Conservation (phyloP, 1,284 basidiomycete genomes). For the Boletus smithii region DNA sequence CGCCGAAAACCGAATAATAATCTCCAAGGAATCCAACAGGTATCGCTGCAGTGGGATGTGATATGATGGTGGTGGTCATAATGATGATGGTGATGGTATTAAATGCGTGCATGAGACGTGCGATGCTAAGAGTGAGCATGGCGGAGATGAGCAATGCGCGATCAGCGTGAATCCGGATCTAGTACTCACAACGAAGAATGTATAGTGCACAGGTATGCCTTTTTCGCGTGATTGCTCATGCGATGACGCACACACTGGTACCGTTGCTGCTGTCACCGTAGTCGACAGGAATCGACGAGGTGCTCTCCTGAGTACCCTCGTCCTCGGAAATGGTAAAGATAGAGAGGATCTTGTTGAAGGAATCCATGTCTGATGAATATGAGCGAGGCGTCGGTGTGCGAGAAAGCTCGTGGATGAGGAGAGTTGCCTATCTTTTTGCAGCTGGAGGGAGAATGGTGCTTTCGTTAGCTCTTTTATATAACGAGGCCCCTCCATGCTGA, state of each 20-base stretch:
- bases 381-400: not conserved
- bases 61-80: slow-evolving; percentile 7
- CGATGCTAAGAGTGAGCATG: slow-evolving; percentile 6
- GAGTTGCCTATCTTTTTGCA: slow-evolving; percentile 1
- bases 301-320: not conserved
- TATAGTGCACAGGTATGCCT: not conserved
- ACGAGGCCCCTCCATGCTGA: no score
- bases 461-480: slow-evolving; percentile 22
- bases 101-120: slow-evolving; percentile 8
- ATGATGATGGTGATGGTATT: slow-evolving; percentile 5
- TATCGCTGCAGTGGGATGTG: slow-evolving; percentile 4
- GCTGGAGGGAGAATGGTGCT: not conserved
- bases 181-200: slow-evolving; percentile 27
- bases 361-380: slow-evolving; percentile 21
- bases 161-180: not conserved
- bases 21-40: no score
- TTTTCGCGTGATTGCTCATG: slow-evolving; percentile 12
- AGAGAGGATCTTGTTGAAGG: slow-evolving; percentile 17
- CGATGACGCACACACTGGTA: slow-evolving; percentile 16
- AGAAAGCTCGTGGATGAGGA: slow-evolving; percentile 1
- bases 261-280: slow-evolving; percentile 2
- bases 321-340: slow-evolving; percentile 14
- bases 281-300: slow-evolving; percentile 17
- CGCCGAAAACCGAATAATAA: slow-evolving; percentile 6
- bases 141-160: slow-evolving; percentile 12